Evolutionary conservation across 495 filamentous ascomycete species (phyloP), one percentile per base, ranked within the genome.

Genomic region (Opeltia flavorubescens): DNA sequence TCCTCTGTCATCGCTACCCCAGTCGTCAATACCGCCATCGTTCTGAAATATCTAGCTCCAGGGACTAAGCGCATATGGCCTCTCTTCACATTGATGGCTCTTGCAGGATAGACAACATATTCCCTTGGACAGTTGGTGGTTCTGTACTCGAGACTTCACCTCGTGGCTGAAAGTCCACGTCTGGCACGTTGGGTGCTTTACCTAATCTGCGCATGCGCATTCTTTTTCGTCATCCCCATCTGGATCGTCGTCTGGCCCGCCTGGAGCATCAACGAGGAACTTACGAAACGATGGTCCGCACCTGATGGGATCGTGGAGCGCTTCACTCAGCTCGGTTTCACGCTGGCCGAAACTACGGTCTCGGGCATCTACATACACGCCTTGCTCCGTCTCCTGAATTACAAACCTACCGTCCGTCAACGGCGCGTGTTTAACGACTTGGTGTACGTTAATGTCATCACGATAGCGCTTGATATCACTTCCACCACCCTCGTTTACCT

Each of bases 371-470:
- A 69, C 53, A 65, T 67, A 27, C 55, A 49, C 46, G 65, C 66
- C 43, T 60, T 66, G 2, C 23, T 54, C 4, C 59, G 44, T 1
- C 58, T 62, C 7, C 59, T 74, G 1, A 57, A 64, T 26, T 55
- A 60, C 7, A 50, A 0, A 48, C 66, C 17, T 56, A 65, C 25
- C 53, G 63, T 15, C 13, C 46, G 4, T 54, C 62, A 18, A 57
- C 60, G 29, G 48, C 59, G 34, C 5, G 60, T 69, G 42, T 54
- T 70, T 18, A 34, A 43, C 5, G 62, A 63, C 50, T 59, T 77
- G 1, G 56, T 77, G 21, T 48, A 61, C 25, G 64, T 70, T 49
- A 75, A 75, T 55, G 29, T 75, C 8, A 35, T 75, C 25, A 65
- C 70, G 24, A 63, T 77, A 34, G 15, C 61, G 8, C 58, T 77